Evolutionary conservation across 2,329 filamentous ascomycete species (phyloP).

Genomic region (Fusarium nisikadoi): DNA sequence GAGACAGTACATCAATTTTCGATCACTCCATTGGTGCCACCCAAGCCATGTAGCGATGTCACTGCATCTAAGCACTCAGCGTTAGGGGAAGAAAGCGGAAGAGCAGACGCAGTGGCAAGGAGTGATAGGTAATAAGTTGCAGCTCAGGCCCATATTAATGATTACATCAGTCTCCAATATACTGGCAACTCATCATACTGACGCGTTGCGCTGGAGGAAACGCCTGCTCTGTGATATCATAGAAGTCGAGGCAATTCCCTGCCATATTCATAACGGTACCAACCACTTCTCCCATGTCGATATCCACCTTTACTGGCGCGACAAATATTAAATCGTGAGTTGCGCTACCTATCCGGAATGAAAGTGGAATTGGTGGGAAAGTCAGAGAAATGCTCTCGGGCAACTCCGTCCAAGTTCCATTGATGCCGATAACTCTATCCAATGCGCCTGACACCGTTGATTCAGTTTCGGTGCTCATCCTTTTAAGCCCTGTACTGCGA

Average conservation of each 20-base stretch:
- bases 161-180: not conserved
- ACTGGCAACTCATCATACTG: not conserved
- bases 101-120: no score
- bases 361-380: not conserved
- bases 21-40: no score
- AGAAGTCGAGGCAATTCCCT: not conserved
- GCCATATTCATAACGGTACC: not conserved
- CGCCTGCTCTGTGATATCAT: not conserved
- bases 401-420: not conserved
- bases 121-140: not conserved
- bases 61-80: no score
- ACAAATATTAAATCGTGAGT: not conserved
- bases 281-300: not conserved
- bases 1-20: no score
- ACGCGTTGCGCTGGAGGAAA: not conserved
- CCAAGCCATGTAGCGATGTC: no score
- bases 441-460: not conserved
- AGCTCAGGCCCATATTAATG: not conserved
- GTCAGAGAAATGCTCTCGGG: slow-evolving; percentile 7
- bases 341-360: not conserved
- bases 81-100: no score
- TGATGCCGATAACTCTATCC: not conserved
- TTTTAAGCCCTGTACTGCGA: not conserved
- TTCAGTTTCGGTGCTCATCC: not conserved
- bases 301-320: not conserved